phyloP scores from a whole-genome alignment of 176 grass and related monocot species.

The Stipa capillata region DNA sequence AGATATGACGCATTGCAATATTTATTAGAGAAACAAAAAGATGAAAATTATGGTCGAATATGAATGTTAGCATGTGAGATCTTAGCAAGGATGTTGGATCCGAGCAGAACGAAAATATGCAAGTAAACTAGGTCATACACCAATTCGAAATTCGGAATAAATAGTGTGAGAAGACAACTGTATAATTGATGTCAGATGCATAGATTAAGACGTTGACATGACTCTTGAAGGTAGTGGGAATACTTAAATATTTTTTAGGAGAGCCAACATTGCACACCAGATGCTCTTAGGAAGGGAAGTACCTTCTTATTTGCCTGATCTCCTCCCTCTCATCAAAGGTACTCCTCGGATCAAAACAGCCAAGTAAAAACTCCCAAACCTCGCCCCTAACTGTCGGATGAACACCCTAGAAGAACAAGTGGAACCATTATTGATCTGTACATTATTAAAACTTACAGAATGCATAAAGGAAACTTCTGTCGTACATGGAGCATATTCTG shows the following conservation, averaged over 20 bases:
- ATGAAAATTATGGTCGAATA: not conserved
- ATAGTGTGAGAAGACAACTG: not conserved
- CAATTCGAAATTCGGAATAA: not conserved
- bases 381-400: slow-evolving; percentile 95
- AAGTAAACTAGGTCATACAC: not conserved
- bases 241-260: not conserved
- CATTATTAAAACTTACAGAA: not conserved
- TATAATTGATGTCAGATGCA: slow-evolving; percentile 5
- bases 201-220: not conserved
- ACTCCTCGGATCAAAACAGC: slow-evolving; percentile 95
- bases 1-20: not conserved
- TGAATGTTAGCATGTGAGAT: not conserved
- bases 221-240: not conserved
- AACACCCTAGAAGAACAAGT: slow-evolving; percentile 59
- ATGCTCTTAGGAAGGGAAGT: slow-evolving; percentile 21
- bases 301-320: slow-evolving; percentile 93
- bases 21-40: not conserved
- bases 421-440: slow-evolving; percentile 12
- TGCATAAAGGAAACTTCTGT: not conserved
- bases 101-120: not conserved
- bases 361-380: slow-evolving; percentile 96
- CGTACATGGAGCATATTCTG: not conserved
- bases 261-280: not conserved
- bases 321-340: slow-evolving; percentile 83
- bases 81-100: not conserved